Base-by-base conservation (phyloP, 495 filamentous ascomycete genomes). In the Jackrogersella multiformis region DNA sequence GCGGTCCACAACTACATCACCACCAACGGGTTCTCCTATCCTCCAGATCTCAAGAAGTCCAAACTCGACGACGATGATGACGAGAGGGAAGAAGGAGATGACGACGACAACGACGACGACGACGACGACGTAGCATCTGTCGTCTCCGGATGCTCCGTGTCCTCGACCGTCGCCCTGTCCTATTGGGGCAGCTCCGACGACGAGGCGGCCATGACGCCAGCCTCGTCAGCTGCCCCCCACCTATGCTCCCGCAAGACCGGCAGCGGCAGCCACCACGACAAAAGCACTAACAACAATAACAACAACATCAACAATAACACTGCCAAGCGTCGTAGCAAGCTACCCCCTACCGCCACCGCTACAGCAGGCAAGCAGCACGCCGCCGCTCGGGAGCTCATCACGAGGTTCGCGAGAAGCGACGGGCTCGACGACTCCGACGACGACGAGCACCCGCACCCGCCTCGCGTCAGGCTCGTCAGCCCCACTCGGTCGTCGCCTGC, bases 1-100 rank as follows among this genome's bases (percentile, higher is more conserved):
- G 79, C 75, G 0, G 71, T 74, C 12, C 74, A 80, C 51, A 61
- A 80, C 34, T 74, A 79, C 60, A 74, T 79, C 41, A 53, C 49
- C 21, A 69, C 63, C 61, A 72, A 77, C 28, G 78, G 79, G n/a
- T 80, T 76, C 58, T 67, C 57, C 2, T 53, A 66, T 13, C 69
- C 67, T 9, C 53, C 63, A 1, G 42, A 64, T 42, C 23, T 61
- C 44, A 71, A 66, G 23, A 65, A 69, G 15, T 44, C 51, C 6
- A 46, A 44, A 10, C 15, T 63, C 9, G 41, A 53, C 15, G 38
- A 39, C 9, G 49, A 41, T 26, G 51, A 53, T 1, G 38, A 63
- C 9, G 53, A 61, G 10, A 51, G 49, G 18, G 52, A 63, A 4
- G 30, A 42, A 1, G 46, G 26, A 20, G 38, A 71, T 12, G 56